A percentile compares a stretch with the other conserved stretches of the same genome.
phyloP scores from a whole-genome alignment of 345 rosid species.

The Gossypium rotundifolium region DNA sequence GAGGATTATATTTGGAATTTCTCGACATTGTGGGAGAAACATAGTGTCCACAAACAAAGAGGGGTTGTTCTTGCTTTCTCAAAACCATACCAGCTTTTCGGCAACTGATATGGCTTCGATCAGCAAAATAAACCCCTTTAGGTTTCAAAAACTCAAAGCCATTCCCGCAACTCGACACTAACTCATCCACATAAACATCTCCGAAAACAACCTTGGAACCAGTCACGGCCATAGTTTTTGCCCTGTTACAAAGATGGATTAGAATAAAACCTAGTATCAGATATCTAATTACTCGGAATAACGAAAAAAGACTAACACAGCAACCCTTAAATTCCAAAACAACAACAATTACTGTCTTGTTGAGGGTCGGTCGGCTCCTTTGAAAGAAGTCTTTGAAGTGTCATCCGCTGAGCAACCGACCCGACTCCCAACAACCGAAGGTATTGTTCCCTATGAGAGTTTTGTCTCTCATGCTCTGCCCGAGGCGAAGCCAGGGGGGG shows the following conservation, averaged over 20 bases:
- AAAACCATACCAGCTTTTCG: constrained; percentile 41
- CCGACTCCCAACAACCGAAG: too few relatives aligned
- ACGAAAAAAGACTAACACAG: constrained; percentile 9
- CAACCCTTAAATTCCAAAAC: background rate
- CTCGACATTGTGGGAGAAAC: constrained; percentile 27
- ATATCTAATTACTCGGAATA: constrained; percentile 23
- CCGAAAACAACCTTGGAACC: constrained; percentile 62
- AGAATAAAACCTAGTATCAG: constrained; percentile 17
- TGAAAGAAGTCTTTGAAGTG: too few relatives aligned
- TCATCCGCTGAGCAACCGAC: too few relatives aligned
- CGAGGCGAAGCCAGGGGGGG: too few relatives aligned
- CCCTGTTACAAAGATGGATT: constrained; percentile 21
- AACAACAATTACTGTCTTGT: constrained; percentile 14
- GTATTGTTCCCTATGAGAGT: too few relatives aligned
- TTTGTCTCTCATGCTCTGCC: too few relatives aligned
- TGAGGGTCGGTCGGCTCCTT: too few relatives aligned
- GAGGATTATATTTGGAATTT: constrained; percentile 13
- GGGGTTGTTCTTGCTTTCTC: constrained; percentile 30
- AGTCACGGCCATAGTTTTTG: constrained; percentile 54
- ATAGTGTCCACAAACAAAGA: constrained; percentile 40
- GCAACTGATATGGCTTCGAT: constrained; percentile 32
- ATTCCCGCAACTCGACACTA: constrained; percentile 46
- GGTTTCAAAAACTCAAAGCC: constrained; percentile 52
- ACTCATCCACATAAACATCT: constrained; percentile 59
- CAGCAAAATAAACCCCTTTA: constrained; percentile 44